phyloP scores from a whole-genome alignment of 1,139 yeast genomes.

The Pichia cactophila region DNA sequence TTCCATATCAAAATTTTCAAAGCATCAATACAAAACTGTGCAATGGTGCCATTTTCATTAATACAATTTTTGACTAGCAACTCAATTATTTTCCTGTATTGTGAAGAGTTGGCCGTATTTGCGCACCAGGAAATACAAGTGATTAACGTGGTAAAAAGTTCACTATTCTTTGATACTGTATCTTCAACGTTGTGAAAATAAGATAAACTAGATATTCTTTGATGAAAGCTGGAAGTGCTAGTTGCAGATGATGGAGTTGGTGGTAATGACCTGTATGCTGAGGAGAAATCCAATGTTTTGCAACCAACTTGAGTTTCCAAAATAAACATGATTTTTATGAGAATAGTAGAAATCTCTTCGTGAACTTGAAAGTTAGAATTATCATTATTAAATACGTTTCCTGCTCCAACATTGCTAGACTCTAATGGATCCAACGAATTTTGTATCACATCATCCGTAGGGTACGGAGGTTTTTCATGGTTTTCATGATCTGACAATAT shows the following conservation, averaged over 20 bases:
- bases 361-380: conserved; percentile 50
- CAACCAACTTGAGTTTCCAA: conserved; percentile 59
- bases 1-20: conserved; percentile 59
- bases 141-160: conserved; percentile 61
- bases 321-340: conserved; percentile 49
- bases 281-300: conserved; percentile 19
- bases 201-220: conserved; percentile 20
- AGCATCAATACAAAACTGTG: conserved; percentile 56
- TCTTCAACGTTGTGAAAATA: conserved; percentile 25
- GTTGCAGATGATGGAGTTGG: conserved; percentile 19
- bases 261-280: conserved; percentile 11
- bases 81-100: conserved; percentile 60
- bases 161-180: conserved; percentile 34
- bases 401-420: conserved; percentile 19
- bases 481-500: conserved; percentile 55
- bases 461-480: conserved; percentile 64
- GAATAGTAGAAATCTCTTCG: conserved; percentile 65
- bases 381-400: conserved; percentile 33
- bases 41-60: conserved; percentile 54
- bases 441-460: conserved; percentile 51
- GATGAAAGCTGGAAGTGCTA: conserved; percentile 19
- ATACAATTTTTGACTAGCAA: conserved; percentile 68
- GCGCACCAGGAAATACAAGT: conserved; percentile 31
- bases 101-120: conserved; percentile 20
- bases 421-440: conserved; percentile 28